Evolutionary conservation across 2,329 filamentous ascomycete genomes (phyloP).

Genomic region (Aspergillus udagawae): DNA sequence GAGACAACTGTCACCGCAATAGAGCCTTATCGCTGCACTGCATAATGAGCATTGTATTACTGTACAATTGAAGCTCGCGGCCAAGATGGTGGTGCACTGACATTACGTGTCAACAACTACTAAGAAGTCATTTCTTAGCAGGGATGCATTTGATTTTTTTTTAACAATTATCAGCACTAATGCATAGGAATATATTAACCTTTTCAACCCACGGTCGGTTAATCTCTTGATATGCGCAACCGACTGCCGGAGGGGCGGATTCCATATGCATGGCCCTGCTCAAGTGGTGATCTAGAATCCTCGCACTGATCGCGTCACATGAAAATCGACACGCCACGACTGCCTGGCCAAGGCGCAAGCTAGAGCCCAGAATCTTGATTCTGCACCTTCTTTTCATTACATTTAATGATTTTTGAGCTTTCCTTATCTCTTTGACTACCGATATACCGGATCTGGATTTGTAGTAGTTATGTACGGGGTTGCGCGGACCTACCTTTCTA

Average conservation of each 20-base stretch:
- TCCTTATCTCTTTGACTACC: background rate
- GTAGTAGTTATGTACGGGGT: too few relatives aligned
- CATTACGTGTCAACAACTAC: background rate
- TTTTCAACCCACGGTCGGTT: background rate
- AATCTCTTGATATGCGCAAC: background rate
- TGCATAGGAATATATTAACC: background rate
- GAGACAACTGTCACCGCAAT: background rate
- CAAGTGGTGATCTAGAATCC: conserved; percentile 16
- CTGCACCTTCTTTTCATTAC: background rate
- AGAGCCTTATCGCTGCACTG: background rate
- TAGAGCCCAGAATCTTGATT: background rate
- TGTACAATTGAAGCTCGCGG: background rate
- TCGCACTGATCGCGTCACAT: conserved; percentile 12
- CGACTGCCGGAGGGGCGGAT: conserved; percentile 2
- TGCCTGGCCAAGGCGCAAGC: background rate
- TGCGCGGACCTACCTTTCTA: too few relatives aligned
- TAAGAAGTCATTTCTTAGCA: background rate
- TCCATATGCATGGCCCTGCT: conserved; percentile 1
- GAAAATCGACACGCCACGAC: background rate
- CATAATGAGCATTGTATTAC: background rate
- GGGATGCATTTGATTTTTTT: background rate
- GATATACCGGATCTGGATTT: too few relatives aligned
- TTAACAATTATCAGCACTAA: background rate
- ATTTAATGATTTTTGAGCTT: background rate
- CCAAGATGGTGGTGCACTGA: background rate